Evolutionary conservation across 2,329 filamentous ascomycete genomes (phyloP).

Genomic region (Colletotrichum sansevieriae): DNA sequence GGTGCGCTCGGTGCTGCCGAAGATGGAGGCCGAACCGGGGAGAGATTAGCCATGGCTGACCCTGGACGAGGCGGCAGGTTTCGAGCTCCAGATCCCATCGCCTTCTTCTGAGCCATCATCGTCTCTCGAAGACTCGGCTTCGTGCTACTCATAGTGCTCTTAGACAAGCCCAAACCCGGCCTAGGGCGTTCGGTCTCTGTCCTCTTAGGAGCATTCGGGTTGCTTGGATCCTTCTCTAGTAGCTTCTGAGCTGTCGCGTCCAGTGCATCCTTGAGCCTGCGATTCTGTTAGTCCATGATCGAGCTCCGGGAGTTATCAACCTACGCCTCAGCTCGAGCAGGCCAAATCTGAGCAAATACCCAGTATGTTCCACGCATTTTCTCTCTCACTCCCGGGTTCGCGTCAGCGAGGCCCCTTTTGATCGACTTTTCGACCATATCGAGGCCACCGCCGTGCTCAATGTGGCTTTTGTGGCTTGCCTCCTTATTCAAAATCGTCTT

Average conservation of each 20-base stretch:
- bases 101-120: conserved; percentile 85
- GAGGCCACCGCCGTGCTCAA: conserved; percentile 87
- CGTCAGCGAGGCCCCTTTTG: conserved; percentile 87
- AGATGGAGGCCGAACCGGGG: conserved; percentile 60
- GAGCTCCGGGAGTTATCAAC: conserved; percentile 49
- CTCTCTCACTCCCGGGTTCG: conserved; percentile 91
- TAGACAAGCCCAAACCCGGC: conserved; percentile 72
- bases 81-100: conserved; percentile 63
- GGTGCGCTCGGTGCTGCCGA: conserved; percentile 51
- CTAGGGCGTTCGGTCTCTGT: conserved; percentile 63
- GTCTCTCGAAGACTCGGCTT: conserved; percentile 83
- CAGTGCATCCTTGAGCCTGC: conserved; percentile 81
- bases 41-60: conserved; percentile 53
- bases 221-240: conserved; percentile 85
- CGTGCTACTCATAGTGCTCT: conserved; percentile 69
- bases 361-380: conserved; percentile 89
- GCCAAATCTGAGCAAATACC: conserved; percentile 84
- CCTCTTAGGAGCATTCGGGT: conserved; percentile 78
- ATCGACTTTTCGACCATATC: conserved; percentile 90
- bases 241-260: conserved; percentile 84
- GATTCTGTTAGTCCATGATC: conserved; percentile 20
- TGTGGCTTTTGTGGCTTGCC: conserved; percentile 79
- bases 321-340: conserved; percentile 79
- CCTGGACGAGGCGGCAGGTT: conserved; percentile 66
- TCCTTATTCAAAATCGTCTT: conserved; percentile 85